Evolutionary conservation across 176 grass and related monocot species (phyloP), one percentile per base, ranked within the genome.

Genomic region (Elymus sibiricus): DNA sequence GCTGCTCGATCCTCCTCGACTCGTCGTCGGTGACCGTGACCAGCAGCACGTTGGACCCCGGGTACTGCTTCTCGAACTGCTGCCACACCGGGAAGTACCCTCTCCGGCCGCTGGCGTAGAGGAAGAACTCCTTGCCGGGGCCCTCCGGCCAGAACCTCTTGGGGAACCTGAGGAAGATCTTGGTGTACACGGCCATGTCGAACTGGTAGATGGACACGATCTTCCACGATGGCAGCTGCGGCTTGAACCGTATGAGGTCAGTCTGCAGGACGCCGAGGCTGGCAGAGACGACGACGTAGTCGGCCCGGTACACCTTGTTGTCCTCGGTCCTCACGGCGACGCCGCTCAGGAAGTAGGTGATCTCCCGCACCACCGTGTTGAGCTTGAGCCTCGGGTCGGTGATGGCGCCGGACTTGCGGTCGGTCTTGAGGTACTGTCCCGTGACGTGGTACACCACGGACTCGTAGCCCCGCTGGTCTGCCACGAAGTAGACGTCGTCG

Each of bases 141-240:
- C 73, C 90, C 56, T 83, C 86, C 3, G 90, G 89, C 92, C 90
- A 94, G 38, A 94, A 94, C 22, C 38, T 82, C 43, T 39, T 63
- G 40, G 92, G 92, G 59, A 94, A 95, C 58, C 78, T 91, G 4
- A 95, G 42, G 74, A 95, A 95, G 63, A 95, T 91, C 85, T 93
- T 95, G 70, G 93, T 95, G 76, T 95, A 93, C 0, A 95, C 65
- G 0, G 81, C 70, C 93, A 93, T 95, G 44, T 95, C 83, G 32
- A 95, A 95, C 22, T 90, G 77, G 59, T 95, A 91, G 0, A 95
- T 55, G 0, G 73, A 73, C 9, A 75, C 6, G 39, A 89, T 82
- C 80, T 95, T 95, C 86, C 86, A 85, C n/a, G 34, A 1, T 73
- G 89, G 92, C 17, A 94, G 75, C 4, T 46, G 26, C 32, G 92